Conservation (phyloP, 129 eudicot species). For the Heracleum sosnowskyi region DNA sequence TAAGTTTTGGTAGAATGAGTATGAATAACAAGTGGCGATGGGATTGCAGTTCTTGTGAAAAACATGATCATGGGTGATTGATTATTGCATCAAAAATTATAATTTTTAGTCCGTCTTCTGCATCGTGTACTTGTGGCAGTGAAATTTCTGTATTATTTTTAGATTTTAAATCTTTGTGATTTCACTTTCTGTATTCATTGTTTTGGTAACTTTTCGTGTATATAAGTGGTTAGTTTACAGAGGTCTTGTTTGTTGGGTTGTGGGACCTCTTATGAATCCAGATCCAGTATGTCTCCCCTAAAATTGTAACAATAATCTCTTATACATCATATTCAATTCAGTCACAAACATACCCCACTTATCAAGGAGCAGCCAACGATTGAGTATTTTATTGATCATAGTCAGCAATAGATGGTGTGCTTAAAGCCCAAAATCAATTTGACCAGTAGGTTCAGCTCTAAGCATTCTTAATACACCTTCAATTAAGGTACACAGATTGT, state of each 20-base stretch:
- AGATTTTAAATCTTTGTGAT: not conserved
- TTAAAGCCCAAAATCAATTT: not conserved
- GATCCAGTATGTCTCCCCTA: not conserved
- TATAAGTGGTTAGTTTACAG: too few relatives aligned
- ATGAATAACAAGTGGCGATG: not conserved
- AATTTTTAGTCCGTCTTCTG: not conserved
- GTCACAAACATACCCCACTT: not conserved
- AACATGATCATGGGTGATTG: not conserved
- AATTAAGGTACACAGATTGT: slow-evolving; percentile 78
- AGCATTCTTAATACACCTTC: slow-evolving; percentile 26
- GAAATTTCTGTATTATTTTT: not conserved
- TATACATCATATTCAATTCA: not conserved
- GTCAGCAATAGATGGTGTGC: not conserved
- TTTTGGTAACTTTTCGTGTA: too few relatives aligned
- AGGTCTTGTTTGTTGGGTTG: not conserved
- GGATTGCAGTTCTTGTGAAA: not conserved
- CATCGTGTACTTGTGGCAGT: not conserved
- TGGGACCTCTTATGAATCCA: not conserved
- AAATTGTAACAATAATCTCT: not conserved
- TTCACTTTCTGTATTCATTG: not conserved
- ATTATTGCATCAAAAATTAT: not conserved
- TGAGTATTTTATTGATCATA: not conserved
- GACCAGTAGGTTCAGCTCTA: slow-evolving; percentile 35
- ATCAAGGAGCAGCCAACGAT: not conserved
- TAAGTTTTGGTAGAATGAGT: not conserved